These are phyloP conservation scores for Talaromyces trachyspermus DNA, from an alignment of 495 filamentous ascomycete species.

Conservation along the genomic window DNA sequence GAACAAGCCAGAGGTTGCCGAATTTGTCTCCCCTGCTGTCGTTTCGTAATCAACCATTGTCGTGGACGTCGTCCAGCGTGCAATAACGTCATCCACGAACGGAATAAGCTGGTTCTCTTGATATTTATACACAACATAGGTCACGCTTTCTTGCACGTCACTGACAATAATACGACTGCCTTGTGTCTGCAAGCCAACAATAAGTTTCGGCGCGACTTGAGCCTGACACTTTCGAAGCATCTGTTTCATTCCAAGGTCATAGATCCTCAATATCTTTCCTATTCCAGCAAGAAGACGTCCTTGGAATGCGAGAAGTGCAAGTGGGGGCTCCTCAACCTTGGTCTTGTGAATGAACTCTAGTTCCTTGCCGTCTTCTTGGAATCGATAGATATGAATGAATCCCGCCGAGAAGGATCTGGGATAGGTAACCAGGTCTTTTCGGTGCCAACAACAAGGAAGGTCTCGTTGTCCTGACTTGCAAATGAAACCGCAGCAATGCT, in stretches of 20 bases:
- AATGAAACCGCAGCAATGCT: slow-evolving; percentile 80
- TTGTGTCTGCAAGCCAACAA: slow-evolving; percentile 83
- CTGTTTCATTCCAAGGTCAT: slow-evolving; percentile 84
- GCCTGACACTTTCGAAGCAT: slow-evolving; percentile 87
- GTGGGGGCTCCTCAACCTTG: slow-evolving; percentile 76
- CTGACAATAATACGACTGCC: slow-evolving; percentile 87
- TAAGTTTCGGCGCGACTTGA: slow-evolving; percentile 69
- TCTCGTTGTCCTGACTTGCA: slow-evolving; percentile 77
- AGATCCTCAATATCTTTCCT: slow-evolving; percentile 73
- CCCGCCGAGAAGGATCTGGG: slow-evolving; percentile 69
- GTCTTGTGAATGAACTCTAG: slow-evolving; percentile 97
- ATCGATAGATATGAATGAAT: slow-evolving; percentile 89
- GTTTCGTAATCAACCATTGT: slow-evolving; percentile 98
- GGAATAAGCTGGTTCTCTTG: slow-evolving; percentile 85
- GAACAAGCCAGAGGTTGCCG: slow-evolving; percentile 88
- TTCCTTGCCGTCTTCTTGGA: slow-evolving; percentile 74
- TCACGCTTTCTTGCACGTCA: slow-evolving; percentile 85
- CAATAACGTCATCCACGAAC: slow-evolving; percentile 81
- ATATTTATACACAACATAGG: slow-evolving; percentile 88
- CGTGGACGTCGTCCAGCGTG: slow-evolving; percentile 80
- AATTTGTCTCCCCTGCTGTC: slow-evolving; percentile 95
- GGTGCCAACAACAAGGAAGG: slow-evolving; percentile 87
- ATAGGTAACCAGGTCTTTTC: slow-evolving; percentile 75
- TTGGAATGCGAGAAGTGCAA: slow-evolving; percentile 86
- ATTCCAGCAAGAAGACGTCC: slow-evolving; percentile 80